Evolutionary conservation across 176 grass and related monocot species (phyloP).

Genomic region (Juncus effusus): DNA sequence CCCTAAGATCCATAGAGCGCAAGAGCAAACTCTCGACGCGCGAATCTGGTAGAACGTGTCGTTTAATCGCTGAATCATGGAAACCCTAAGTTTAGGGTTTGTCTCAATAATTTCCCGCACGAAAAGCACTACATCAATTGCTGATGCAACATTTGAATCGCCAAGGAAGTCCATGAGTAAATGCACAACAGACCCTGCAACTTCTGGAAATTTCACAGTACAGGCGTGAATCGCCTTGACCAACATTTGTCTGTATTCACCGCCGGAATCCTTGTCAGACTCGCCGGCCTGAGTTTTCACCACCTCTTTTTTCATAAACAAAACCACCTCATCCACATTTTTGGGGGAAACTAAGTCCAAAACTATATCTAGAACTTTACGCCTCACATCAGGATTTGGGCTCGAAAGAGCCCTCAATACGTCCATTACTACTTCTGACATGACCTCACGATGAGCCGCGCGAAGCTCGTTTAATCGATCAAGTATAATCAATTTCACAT

Average conservation of each 20-base stretch:
- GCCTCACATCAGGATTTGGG: slow-evolving; percentile 50
- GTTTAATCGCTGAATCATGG: slow-evolving; percentile 69
- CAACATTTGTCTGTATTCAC: slow-evolving; percentile 72
- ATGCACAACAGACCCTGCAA: slow-evolving; percentile 62
- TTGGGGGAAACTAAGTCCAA: slow-evolving; percentile 54
- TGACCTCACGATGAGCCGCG: slow-evolving; percentile 46
- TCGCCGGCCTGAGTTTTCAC: slow-evolving; percentile 61
- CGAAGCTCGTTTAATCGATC: slow-evolving; percentile 56
- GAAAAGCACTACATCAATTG: slow-evolving; percentile 64
- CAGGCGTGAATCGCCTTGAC: slow-evolving; percentile 67
- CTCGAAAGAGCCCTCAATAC: slow-evolving; percentile 50
- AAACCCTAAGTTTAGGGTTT: slow-evolving; percentile 60
- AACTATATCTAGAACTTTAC: slow-evolving; percentile 68
- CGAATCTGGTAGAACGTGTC: slow-evolving; percentile 76
- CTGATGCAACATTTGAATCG: slow-evolving; percentile 61
- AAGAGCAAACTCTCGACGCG: slow-evolving; percentile 50
- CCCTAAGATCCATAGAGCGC: slow-evolving; percentile 64
- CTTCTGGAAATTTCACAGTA: slow-evolving; percentile 53
- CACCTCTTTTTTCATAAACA: slow-evolving; percentile 77
- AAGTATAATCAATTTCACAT: slow-evolving; percentile 60
- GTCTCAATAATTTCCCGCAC: slow-evolving; percentile 78
- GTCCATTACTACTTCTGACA: slow-evolving; percentile 71
- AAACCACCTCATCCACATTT: slow-evolving; percentile 71
- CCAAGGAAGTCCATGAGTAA: slow-evolving; percentile 86
- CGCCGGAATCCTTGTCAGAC: slow-evolving; percentile 43